Base-by-base conservation (phyloP, 352 stramenopile species). In the Lagenidium giganteum region DNA sequence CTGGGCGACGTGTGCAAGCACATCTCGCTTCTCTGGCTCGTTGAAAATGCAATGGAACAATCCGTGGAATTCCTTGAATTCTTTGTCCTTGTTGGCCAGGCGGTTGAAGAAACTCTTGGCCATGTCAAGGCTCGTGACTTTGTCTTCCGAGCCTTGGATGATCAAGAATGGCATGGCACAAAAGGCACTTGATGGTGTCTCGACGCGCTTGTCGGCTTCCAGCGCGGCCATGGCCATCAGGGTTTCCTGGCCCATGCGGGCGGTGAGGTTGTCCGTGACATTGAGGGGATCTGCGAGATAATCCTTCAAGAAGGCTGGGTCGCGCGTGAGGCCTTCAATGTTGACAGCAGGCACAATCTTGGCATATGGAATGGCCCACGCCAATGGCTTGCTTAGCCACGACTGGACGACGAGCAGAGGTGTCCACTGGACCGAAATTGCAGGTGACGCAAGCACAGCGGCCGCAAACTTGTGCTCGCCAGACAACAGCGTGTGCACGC, bases 11-110 rank as follows among this genome's bases (percentile, higher is more conserved):
- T 81, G 62, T 5, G 61, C 41, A n/a, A 83, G 33, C 16, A 86
- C 74, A 4, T 71, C 54, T n/a, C 82, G 67, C 20, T 61, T 57
- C 57, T 83, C 70, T 1, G 67, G 67, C 27, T 84, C 74, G 35
- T 84, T 64, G 46, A 75, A 84, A 25, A 87, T 54, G 54, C 69
- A 78, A 59, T 87, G 70, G 43, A 64, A 83, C 9, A 83, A 34
- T 2, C 70, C 74, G 8, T 75, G 57, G 35, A 81, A 87, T 33
- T 75, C 16, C 42, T 80, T 75, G 42, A 81, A 71, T 46, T 76
- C 47, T 57, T 83, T 87, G 67, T 87, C 69, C 17, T 58, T 47
- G 42, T 56, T 77, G n/a, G 29, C 48, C 31, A 83, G 54, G 6
- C 39, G 47, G 20, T 61, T 32, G 42, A 61, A 79, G 30, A 87